phyloP scores from a whole-genome alignment of 2,329 filamentous ascomycete genomes.

The Paramyrothecium sp. region DNA sequence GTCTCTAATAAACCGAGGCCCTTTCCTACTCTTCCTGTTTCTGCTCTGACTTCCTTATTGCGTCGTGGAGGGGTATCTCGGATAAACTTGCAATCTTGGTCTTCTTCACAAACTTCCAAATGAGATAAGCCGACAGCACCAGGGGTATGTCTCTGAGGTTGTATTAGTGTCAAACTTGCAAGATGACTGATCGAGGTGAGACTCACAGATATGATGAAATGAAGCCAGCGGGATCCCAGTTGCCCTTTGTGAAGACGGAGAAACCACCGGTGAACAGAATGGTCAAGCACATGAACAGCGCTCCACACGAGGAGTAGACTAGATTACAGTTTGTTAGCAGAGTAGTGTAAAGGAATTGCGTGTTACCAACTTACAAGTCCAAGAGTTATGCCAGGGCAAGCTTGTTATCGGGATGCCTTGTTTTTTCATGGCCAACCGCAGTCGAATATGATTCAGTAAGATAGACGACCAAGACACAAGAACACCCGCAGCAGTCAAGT shows the following conservation, averaged over 20 bases:
- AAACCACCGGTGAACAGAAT: conserved; percentile 73
- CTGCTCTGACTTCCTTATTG: conserved; percentile 45
- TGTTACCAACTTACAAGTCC: conserved; percentile 49
- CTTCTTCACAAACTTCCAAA: conserved; percentile 66
- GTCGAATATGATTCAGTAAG: conserved; percentile 57
- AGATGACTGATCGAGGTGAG: conserved; percentile 1
- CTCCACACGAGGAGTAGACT: conserved; percentile 61
- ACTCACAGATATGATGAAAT: conserved; percentile 63
- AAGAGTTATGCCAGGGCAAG: conserved; percentile 63
- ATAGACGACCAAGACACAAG: conserved; percentile 63
- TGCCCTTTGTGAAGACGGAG: conserved; percentile 56
- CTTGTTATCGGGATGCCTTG: conserved; percentile 49
- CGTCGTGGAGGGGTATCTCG: conserved; percentile 50
- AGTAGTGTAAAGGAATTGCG: no score
- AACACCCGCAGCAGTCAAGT: conserved; percentile 60
- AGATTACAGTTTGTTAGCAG: conserved; percentile 2
- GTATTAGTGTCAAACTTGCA: conserved; percentile 9
- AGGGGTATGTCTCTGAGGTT: conserved; percentile 55
- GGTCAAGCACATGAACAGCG: conserved; percentile 58
- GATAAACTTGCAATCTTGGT: conserved; percentile 53
- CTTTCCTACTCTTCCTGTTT: no score
- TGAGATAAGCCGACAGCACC: conserved; percentile 52
- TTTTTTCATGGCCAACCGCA: conserved; percentile 51
- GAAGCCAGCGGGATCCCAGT: conserved; percentile 56
- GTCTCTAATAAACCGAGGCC: no score